Base-by-base conservation (phyloP, 2,329 filamentous ascomycete genomes). In the Fusarium albosuccineum region DNA sequence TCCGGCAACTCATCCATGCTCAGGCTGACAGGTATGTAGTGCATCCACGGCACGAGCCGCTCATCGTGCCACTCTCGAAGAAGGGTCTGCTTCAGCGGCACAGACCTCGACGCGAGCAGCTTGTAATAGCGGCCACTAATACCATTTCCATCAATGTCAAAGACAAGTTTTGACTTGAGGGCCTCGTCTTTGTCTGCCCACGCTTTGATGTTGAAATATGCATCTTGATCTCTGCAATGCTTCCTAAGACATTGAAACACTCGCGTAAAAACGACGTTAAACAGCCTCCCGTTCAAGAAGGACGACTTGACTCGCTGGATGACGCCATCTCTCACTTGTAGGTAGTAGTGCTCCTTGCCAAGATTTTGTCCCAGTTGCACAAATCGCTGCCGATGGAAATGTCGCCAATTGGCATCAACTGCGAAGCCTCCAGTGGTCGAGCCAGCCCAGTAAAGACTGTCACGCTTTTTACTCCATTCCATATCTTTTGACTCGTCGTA, bases 61-160 rank as follows among this genome's bases (percentile, higher is more conserved):
- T 88, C 85, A 60, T 87, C 84, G 60, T 88, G 86, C 87, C 86
- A 89, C 71, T 88, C 86, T 3, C 80, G 77, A 9, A 87, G 74
- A 0, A 87, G 67, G 0, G 85, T 85, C 64, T 84, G 80, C 68
- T 88, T 89, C n/a, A 89, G 70, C 0, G 83, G 82, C 1, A 78
- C 68, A 2, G 81, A 83, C 4, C 75, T 78, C 1, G 83, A 86
- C 0, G 81, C 80, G 2, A 89, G 73, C 0, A 88, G 73, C 37
- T 80, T 80, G 69, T 85, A 83, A 68, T 80, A 89, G 1, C 86
- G 81, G 0, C 85, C 86, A 30, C 82, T 86, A 58, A 86, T 83
- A 4, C 83, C 82, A 68, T 88, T 87, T 3, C 86, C 86, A 70
- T 88, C 86, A 3, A 86, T 59, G 60, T 88, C 86, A 53, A 87